Percentiles rank a stretch among this genome's conserved stretches.
Evolutionary conservation across 2,329 filamentous ascomycete genomes (phyloP).

Genomic region (Fusarium succisae): DNA sequence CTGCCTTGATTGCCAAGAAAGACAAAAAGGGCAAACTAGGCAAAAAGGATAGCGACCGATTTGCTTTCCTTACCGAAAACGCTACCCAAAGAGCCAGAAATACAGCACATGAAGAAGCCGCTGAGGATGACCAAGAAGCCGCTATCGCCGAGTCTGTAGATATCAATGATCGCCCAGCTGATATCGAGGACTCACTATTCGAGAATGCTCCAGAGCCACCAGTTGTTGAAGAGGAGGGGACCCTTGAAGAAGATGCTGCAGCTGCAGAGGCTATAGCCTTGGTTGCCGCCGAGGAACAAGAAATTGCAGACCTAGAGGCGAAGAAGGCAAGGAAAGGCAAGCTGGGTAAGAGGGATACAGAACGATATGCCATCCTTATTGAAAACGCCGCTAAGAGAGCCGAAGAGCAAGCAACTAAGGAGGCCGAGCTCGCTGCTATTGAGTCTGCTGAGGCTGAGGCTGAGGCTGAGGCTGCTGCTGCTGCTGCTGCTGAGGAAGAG

Average conservation of each 20-base stretch:
- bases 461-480: not conserved
- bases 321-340: slow-evolving; percentile 62
- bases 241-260: slow-evolving; percentile 27
- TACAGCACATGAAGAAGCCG: slow-evolving; percentile 21
- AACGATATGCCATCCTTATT: slow-evolving; percentile 52
- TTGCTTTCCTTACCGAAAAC: slow-evolving; percentile 34
- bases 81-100: slow-evolving; percentile 32
- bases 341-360: slow-evolving; percentile 56
- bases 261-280: slow-evolving; percentile 25
- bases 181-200: slow-evolving; percentile 13
- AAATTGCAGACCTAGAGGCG: slow-evolving; percentile 53
- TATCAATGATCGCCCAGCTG: slow-evolving; percentile 16
- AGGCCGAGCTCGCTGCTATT: slow-evolving; percentile 21
- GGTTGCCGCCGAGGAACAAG: slow-evolving; percentile 47
- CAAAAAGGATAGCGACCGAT: slow-evolving; percentile 36
- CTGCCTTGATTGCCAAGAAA: slow-evolving; percentile 30
- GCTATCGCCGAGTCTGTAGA: slow-evolving; percentile 28
- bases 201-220: slow-evolving; percentile 27
- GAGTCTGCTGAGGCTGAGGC: slow-evolving; percentile 29
- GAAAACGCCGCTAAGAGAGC: slow-evolving; percentile 48
- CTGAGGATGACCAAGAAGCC: slow-evolving; percentile 23
- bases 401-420: slow-evolving; percentile 41
- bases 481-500: slow-evolving; percentile 18
- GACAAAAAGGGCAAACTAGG: slow-evolving; percentile 33
- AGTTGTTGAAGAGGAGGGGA: slow-evolving; percentile 16